Percentiles rank a stretch among this genome's conserved stretches.
These are phyloP conservation scores for Pythium plurisporium DNA, from an alignment of 352 stramenopile species.

Conservation along the genomic window DNA sequence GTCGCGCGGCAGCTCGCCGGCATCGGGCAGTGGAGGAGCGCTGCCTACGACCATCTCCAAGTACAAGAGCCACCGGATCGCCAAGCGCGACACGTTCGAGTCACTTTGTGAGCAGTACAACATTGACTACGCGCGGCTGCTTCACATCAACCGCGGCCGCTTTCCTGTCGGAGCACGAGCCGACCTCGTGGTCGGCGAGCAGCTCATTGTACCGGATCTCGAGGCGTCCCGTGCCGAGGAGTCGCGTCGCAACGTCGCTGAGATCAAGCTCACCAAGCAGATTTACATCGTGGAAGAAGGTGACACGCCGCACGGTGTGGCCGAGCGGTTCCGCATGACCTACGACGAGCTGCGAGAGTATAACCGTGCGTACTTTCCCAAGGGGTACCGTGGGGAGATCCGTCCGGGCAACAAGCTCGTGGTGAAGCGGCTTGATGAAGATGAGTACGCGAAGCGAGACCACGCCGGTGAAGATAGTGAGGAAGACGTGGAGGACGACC, in stretches of 20 bases:
- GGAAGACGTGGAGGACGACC: slow-evolving; percentile 4
- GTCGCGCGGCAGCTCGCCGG: not conserved
- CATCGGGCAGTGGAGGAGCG: slow-evolving; percentile 16
- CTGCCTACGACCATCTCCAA: slow-evolving; percentile 46
- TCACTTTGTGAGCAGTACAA: slow-evolving; percentile 61
- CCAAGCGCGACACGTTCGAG: slow-evolving; percentile 58
- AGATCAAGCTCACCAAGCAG: slow-evolving; percentile 84
- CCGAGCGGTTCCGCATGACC: slow-evolving; percentile 65
- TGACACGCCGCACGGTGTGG: slow-evolving; percentile 69
- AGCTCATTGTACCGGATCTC: slow-evolving; percentile 71
- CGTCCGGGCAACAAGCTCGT: slow-evolving; percentile 74
- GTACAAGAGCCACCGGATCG: slow-evolving; percentile 66
- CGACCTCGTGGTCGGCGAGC: slow-evolving; percentile 51
- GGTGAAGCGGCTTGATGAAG: slow-evolving; percentile 50
- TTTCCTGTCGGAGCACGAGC: slow-evolving; percentile 65
- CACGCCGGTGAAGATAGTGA: not conserved
- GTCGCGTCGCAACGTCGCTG: slow-evolving; percentile 62
- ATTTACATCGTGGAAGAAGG: slow-evolving; percentile 74
- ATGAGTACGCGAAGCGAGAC: slow-evolving; percentile 15
- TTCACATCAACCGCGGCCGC: slow-evolving; percentile 74
- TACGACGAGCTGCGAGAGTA: slow-evolving; percentile 83
- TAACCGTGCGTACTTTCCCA: slow-evolving; percentile 84
- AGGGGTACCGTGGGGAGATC: slow-evolving; percentile 81
- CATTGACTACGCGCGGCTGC: slow-evolving; percentile 61
- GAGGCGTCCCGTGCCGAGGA: slow-evolving; percentile 47